Evolutionary conservation across 1,284 basidiomycete genomes (phyloP).

Genomic region (Coniophora puteana): DNA sequence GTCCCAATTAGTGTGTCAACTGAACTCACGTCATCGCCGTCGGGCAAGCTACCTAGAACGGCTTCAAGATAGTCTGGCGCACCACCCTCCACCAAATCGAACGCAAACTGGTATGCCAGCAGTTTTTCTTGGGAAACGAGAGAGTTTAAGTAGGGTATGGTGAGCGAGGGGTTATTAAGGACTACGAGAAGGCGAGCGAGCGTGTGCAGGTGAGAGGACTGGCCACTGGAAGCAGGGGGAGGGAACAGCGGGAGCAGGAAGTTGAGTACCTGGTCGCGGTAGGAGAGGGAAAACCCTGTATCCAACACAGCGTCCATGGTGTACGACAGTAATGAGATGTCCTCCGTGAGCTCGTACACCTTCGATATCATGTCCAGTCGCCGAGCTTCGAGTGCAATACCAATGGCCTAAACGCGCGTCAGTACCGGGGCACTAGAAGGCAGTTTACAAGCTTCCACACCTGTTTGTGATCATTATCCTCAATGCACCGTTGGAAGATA

Average conservation of each 20-base stretch:
- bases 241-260: constrained; percentile 85
- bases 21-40: constrained; percentile 55
- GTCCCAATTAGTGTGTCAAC: constrained; percentile 5
- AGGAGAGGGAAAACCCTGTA: constrained; percentile 75
- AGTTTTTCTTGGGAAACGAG: constrained; percentile 70
- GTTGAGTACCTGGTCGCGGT: constrained; percentile 81
- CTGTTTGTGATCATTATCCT: constrained; percentile 87
- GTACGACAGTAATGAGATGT: constrained; percentile 81
- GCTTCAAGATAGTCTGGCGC: constrained; percentile 87
- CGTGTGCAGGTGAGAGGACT: constrained; percentile 69
- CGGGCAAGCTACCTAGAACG: constrained; percentile 60
- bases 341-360: constrained; percentile 70
- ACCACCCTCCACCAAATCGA: constrained; percentile 91
- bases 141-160: constrained; percentile 66
- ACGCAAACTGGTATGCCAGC: constrained; percentile 90
- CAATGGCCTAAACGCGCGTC: constrained; percentile 66
- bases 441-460: constrained; percentile 37
- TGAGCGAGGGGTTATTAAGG: constrained; percentile 73
- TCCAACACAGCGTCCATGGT: constrained; percentile 88
- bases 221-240: constrained; percentile 60
- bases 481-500: constrained; percentile 81
- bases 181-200: constrained; percentile 88
- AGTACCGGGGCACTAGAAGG: constrained; percentile 5
- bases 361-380: constrained; percentile 82
- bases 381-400: constrained; percentile 88